phyloP scores from a whole-genome alignment of 208 protist genomes.

The Trypanosomatidae sp. region DNA sequence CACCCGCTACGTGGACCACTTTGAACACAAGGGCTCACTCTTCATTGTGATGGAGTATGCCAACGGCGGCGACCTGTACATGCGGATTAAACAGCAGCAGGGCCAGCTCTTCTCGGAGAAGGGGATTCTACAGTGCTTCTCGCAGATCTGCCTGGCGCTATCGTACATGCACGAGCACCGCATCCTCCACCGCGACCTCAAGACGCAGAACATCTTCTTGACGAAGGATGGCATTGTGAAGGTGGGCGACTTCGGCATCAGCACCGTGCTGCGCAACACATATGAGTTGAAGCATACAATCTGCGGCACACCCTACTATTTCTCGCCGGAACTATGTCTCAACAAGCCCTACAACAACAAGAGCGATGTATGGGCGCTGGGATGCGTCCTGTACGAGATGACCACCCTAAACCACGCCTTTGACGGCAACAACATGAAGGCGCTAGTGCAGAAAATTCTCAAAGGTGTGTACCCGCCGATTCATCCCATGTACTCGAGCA shows the following conservation, averaged over 20 bases:
- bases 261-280: slow-evolving; percentile 91
- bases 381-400: slow-evolving; percentile 91
- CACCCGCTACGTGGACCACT: slow-evolving; percentile 88
- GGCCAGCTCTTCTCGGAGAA: slow-evolving; percentile 75
- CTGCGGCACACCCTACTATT: slow-evolving; percentile 96
- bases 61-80: slow-evolving; percentile 87
- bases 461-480: slow-evolving; percentile 88
- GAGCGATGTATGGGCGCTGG: slow-evolving; percentile 93
- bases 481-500: slow-evolving; percentile 66
- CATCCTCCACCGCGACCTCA: slow-evolving; percentile 90
- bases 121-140: slow-evolving; percentile 86
- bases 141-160: slow-evolving; percentile 81
- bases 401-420: slow-evolving; percentile 90
- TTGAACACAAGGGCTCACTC: slow-evolving; percentile 73
- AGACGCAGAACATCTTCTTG: slow-evolving; percentile 90
- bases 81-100: slow-evolving; percentile 81
- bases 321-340: slow-evolving; percentile 94
- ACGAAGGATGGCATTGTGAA: slow-evolving; percentile 86
- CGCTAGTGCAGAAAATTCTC: slow-evolving; percentile 89
- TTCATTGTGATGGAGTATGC: slow-evolving; percentile 95
- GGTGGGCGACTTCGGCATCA: slow-evolving; percentile 92
- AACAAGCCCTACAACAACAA: slow-evolving; percentile 95
- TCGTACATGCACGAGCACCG: slow-evolving; percentile 84
- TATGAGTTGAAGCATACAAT: slow-evolving; percentile 90
- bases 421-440: slow-evolving; percentile 89